Percentiles rank a stretch among this genome's conserved stretches.
phyloP scores from a whole-genome alignment of 2,329 filamentous ascomycete species.

The Neurospora crassa region DNA sequence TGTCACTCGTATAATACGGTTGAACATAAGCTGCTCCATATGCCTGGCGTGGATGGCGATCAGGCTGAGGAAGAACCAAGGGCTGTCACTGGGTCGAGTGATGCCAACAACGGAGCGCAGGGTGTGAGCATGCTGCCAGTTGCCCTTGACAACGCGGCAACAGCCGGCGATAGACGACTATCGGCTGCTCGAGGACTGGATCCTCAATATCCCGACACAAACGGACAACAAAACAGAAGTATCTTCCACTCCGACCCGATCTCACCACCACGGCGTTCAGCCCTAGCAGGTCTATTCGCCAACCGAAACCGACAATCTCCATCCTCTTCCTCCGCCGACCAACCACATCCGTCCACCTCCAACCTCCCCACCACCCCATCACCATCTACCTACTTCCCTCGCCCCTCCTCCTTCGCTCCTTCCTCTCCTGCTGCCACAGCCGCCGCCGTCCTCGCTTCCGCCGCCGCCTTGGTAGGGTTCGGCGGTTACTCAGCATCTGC shows the following conservation, averaged over 20 bases:
- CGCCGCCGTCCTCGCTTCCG: neutral
- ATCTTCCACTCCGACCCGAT: neutral
- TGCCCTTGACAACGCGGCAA: neutral
- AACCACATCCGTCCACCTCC: neutral
- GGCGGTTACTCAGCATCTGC: neutral
- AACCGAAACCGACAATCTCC: neutral
- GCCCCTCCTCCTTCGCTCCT: neutral
- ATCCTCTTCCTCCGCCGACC: neutral
- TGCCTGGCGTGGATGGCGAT: constrained; percentile 29
- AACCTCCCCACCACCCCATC: neutral
- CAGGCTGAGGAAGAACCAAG: neutral
- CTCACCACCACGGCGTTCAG: neutral
- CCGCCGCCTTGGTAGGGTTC: neutral
- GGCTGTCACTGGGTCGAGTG: neutral
- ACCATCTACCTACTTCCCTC: neutral
- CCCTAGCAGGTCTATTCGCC: neutral
- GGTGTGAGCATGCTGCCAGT: neutral
- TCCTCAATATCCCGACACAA: neutral
- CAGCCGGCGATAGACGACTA: neutral
- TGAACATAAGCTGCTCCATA: constrained; percentile 45
- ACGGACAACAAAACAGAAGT: neutral
- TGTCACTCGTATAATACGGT: constrained; percentile 63
- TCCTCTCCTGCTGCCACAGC: neutral
- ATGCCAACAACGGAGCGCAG: neutral
- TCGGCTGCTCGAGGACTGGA: neutral